Evolutionary conservation across 352 stramenopile species (phyloP).

Genomic region (Peronosclerospora sorghi): DNA sequence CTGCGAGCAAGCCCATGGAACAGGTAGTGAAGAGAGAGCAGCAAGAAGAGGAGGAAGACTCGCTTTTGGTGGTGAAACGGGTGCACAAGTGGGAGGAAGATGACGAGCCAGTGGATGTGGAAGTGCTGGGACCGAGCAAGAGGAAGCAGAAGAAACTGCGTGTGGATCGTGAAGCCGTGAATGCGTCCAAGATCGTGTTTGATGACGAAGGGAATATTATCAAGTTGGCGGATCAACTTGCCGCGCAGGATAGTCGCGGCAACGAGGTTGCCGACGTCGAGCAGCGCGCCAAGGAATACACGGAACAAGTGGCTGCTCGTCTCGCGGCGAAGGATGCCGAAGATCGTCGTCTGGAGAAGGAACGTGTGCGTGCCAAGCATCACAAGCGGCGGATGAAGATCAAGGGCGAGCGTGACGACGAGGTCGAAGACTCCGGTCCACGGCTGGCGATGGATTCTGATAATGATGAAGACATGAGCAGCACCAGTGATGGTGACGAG

Average conservation of each 20-base stretch:
- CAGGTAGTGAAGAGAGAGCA: constrained; percentile 36
- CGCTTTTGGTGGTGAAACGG: constrained; percentile 89
- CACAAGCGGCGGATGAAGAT: constrained; percentile 80
- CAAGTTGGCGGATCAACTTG: constrained; percentile 49
- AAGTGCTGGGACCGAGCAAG: constrained; percentile 38
- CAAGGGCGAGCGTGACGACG: constrained; percentile 63
- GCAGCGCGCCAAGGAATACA: constrained; percentile 46
- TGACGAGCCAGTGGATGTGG: constrained; percentile 41
- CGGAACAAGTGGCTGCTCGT: constrained; percentile 49
- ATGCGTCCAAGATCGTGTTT: constrained; percentile 87
- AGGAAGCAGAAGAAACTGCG: constrained; percentile 87
- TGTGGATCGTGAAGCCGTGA: constrained; percentile 49
- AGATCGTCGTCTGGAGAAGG: constrained; percentile 73
- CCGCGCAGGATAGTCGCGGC: constrained; percentile 28
- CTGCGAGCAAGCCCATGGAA: constrained; percentile 25
- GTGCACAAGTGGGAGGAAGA: constrained; percentile 75
- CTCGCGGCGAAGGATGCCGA: constrained; percentile 72
- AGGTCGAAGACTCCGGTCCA: constrained; percentile 18
- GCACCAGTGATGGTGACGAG: constrained; percentile 12
- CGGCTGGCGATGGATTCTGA: constrained; percentile 37
- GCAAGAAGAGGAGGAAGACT: constrained; percentile 79
- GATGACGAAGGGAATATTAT: constrained; percentile 88
- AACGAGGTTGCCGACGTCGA: constrained; percentile 58
- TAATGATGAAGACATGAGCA: constrained; percentile 14
- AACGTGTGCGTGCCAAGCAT: constrained; percentile 83